phyloP scores from a whole-genome alignment of 768 basidiomycete species.

The Cytidiella melzeri region DNA sequence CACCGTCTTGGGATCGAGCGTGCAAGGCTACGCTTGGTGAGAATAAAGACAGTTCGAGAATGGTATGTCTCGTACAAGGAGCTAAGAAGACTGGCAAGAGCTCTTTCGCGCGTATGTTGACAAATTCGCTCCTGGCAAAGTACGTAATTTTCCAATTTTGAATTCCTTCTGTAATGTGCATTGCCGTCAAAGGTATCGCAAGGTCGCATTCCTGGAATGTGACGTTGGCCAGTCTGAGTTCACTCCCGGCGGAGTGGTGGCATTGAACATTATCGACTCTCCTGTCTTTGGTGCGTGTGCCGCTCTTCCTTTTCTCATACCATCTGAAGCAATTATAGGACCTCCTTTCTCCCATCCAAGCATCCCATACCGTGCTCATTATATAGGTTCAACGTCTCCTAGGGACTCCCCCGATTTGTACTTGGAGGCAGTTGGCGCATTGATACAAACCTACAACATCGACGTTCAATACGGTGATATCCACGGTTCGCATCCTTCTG shows the following conservation, averaged over 20 bases:
- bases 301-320: not conserved
- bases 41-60: slow-evolving; percentile 3
- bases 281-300: slow-evolving; percentile 61
- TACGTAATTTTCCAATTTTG: slow-evolving; percentile 26
- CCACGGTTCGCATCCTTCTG: slow-evolving; percentile 2
- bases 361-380: slow-evolving; percentile 70
- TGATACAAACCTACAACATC: slow-evolving; percentile 61
- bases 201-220: slow-evolving; percentile 89
- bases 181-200: slow-evolving; percentile 45
- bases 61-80: slow-evolving; percentile 69
- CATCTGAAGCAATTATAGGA: slow-evolving; percentile 36
- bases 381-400: slow-evolving; percentile 74
- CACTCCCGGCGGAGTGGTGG: slow-evolving; percentile 78
- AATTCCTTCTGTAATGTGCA: slow-evolving; percentile 1
- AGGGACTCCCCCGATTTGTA: slow-evolving; percentile 73
- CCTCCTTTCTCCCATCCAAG: slow-evolving; percentile 84
- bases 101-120: slow-evolving; percentile 68
- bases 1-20: slow-evolving; percentile 30
- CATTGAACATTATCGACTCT: slow-evolving; percentile 62
- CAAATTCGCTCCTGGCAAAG: slow-evolving; percentile 63
- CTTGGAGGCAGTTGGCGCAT: slow-evolving; percentile 56
- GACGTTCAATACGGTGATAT: slow-evolving; percentile 41
- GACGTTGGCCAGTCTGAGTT: slow-evolving; percentile 96
- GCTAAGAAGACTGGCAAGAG: slow-evolving; percentile 89
- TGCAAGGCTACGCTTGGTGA: slow-evolving; percentile 9